Evolutionary conservation across 108 stramenopile species (phyloP), one percentile per base, ranked within the genome.

Genomic region (Nitzschia inconspicua): DNA sequence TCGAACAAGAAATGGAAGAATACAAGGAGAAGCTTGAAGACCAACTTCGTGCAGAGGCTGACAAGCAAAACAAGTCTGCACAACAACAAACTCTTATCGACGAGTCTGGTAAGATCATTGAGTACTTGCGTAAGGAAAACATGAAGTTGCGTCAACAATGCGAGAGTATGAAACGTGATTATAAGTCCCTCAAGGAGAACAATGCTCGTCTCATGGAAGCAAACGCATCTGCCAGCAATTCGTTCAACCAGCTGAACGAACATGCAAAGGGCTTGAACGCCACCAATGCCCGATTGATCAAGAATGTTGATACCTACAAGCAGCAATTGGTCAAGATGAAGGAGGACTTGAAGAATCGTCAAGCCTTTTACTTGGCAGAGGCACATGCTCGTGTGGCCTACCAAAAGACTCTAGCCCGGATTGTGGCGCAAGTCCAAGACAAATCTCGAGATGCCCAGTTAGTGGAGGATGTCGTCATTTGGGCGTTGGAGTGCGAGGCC

Each of bases 261-360:
- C 76, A 78, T 35, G 69, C 82, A 1, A 78, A 79, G 62, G 75
- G 70, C 31, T 57, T 79, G 56, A 77, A 72, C 48, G 66, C 44
- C 18, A 81, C 57, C 13, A 78, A 76, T 31, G 69, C 50, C 8
- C 72, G 77, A 27, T 48, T 80, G 39, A 72, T 66, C 58, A 60
- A 58, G 53, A 80, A 78, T 25, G 50, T 83, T 0, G 62, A 72
- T 24, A 59, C 57, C 3, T 70, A 63, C 60, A 84, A 88, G 70
- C 62, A 77, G 53, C 54, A 75, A 34, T 46, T 70, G 0, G 64
- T 66, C 10, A 62, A 70, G 42, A 49, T 82, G 55, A 84, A 85
- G 72, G 87, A 89, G 37, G 83, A 82, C 37, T 65, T 84, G 42
- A 77, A 80, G 72, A 79, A 79, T 54, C 73, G 77, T 27, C 79